Conservation (phyloP, 352 stramenopile genomes). For the Phytopythium ostracodes region DNA sequence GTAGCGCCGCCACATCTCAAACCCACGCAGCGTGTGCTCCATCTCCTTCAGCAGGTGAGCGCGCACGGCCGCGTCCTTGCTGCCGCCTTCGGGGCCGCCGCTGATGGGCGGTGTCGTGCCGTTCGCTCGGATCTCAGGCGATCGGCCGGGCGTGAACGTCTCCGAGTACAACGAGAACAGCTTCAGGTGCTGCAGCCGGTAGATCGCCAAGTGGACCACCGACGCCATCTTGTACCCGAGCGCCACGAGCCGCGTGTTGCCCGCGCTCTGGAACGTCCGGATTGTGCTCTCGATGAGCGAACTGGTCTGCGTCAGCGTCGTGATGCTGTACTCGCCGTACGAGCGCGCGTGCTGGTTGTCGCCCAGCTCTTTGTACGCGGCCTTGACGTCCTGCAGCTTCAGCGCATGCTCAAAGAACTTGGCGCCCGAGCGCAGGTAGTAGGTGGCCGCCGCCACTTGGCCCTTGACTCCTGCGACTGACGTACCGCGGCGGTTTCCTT, state of each 20-base stretch:
- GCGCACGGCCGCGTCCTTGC: conserved; percentile 61
- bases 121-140: conserved; percentile 67
- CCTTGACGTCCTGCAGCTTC: conserved; percentile 75
- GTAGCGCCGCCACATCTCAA: conserved; percentile 86
- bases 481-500: conserved; percentile 60
- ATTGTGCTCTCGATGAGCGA: conserved; percentile 81
- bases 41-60: conserved; percentile 79
- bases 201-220: conserved; percentile 77
- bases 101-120: conserved; percentile 68
- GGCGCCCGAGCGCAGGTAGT: conserved; percentile 67
- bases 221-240: conserved; percentile 81
- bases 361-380: conserved; percentile 66
- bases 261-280: conserved; percentile 51
- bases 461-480: conserved; percentile 33
- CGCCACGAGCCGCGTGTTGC: conserved; percentile 57
- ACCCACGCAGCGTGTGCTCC: conserved; percentile 80
- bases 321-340: conserved; percentile 61
- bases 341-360: conserved; percentile 56
- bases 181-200: conserved; percentile 79
- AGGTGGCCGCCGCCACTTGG: conserved; percentile 62
- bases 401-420: conserved; percentile 86
- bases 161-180: conserved; percentile 79
- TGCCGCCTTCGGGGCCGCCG: conserved; percentile 41
- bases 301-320: conserved; percentile 71
- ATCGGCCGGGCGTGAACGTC: conserved; percentile 69